Conservation (phyloP, 1,284 basidiomycete genomes). For the Cystobasidium slooffiae region DNA sequence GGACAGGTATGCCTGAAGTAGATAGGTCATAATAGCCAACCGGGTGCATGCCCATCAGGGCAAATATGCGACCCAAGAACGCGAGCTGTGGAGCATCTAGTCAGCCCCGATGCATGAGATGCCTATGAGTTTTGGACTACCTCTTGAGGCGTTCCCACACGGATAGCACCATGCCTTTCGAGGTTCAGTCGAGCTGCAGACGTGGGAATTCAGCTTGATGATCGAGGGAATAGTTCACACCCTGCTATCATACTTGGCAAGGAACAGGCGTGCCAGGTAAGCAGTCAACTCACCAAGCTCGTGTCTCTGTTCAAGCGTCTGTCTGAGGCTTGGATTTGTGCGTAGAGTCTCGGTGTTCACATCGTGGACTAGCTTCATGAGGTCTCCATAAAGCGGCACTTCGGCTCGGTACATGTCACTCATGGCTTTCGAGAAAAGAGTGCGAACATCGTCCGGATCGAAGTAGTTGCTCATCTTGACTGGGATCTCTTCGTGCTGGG, state of each 20-base stretch:
- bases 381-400: slow-evolving; percentile 59
- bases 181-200: slow-evolving; percentile 56
- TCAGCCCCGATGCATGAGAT: not conserved
- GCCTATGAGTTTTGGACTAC: not conserved
- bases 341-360: slow-evolving; percentile 54
- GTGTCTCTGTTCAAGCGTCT: slow-evolving; percentile 23
- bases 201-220: not conserved
- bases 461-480: slow-evolving; percentile 37
- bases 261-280: not conserved
- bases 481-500: not conserved
- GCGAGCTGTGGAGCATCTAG: slow-evolving; percentile 45
- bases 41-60: slow-evolving; percentile 57
- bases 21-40: slow-evolving; percentile 60
- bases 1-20: slow-evolving; percentile 58
- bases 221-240: not conserved
- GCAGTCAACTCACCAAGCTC: slow-evolving; percentile 32
- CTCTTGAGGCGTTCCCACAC: slow-evolving; percentile 58
- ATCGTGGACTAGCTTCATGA: slow-evolving; percentile 57
- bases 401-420: slow-evolving; percentile 58
- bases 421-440: slow-evolving; percentile 56
- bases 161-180: slow-evolving; percentile 60
- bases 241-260: too few species aligned
- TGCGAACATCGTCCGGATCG: slow-evolving; percentile 55
- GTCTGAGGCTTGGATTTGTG: slow-evolving; percentile 14
- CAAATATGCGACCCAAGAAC: slow-evolving; percentile 57